Conservation (phyloP, 805 yeast species). For the Zygoascus ofunaensis region DNA sequence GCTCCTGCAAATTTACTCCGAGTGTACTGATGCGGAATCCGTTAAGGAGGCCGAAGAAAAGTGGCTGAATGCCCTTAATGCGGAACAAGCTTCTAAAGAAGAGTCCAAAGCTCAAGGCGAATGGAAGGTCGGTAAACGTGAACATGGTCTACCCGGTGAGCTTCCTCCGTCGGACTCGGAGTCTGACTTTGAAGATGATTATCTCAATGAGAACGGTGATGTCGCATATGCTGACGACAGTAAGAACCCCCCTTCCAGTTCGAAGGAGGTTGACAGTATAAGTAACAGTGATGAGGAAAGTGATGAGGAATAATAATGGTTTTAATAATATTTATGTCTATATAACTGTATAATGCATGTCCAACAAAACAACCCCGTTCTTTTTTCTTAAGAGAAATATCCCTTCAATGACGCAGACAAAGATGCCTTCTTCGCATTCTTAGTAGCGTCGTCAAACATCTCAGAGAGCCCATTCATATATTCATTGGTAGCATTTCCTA, state of each 20-base stretch:
- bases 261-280: no score
- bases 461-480: constrained; percentile 37
- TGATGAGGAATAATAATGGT: constrained; percentile 17
- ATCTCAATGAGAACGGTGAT: constrained; percentile 6
- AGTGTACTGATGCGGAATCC: constrained; percentile 74
- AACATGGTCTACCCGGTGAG: constrained; percentile 35
- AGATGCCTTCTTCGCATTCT: constrained; percentile 18
- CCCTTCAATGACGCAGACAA: constrained; percentile 17
- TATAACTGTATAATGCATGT: no score
- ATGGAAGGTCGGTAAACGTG: constrained; percentile 74
- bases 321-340: no score
- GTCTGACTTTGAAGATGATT: constrained; percentile 10
- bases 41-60: constrained; percentile 61
- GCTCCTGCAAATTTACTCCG: constrained; percentile 59
- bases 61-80: constrained; percentile 61
- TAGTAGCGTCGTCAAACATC: constrained; percentile 19
- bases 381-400: constrained; percentile 14
- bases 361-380: no score
- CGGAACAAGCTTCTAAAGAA: constrained; percentile 29
- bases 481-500: constrained; percentile 39
- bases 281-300: constrained; percentile 24
- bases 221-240: constrained; percentile 3
- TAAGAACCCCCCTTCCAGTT: no score
- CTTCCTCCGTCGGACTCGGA: constrained; percentile 23
- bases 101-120: constrained; percentile 47